phyloP scores from a whole-genome alignment of 768 basidiomycete species.

The Mycena indigotica region DNA sequence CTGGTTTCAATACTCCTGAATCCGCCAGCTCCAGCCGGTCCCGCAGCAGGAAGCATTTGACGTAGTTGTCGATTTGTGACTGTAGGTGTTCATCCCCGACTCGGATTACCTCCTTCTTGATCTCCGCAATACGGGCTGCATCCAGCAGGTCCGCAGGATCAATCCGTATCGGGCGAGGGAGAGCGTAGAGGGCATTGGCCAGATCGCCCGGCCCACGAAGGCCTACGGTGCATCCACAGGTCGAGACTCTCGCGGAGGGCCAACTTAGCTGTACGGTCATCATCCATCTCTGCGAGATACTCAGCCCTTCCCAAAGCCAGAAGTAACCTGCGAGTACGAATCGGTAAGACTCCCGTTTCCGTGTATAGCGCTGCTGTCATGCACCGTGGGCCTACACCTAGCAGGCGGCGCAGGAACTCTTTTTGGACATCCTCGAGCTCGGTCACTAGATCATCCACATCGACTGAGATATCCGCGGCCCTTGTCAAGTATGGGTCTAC shows the following conservation, averaged over 20 bases:
- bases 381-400: background rate
- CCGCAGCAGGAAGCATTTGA: constrained; percentile 4
- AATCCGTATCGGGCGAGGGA: background rate
- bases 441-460: background rate
- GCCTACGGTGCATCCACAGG: background rate
- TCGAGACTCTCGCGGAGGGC: constrained; percentile 4
- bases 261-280: background rate
- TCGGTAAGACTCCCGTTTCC: background rate
- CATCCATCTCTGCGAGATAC: background rate
- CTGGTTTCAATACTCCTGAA: background rate
- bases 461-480: background rate
- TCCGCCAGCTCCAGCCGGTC: constrained; percentile 1
- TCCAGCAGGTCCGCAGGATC: background rate
- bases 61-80: background rate
- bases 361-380: background rate
- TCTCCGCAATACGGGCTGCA: background rate
- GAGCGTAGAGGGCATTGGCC: background rate
- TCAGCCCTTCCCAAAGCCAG: background rate
- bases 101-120: background rate
- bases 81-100: constrained; percentile 1
- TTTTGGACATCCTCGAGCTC: background rate
- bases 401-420: background rate
- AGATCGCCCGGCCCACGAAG: constrained; percentile 18
- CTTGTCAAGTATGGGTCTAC: constrained; percentile 4
- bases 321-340: constrained; percentile 1